phyloP scores from a whole-genome alignment of 495 filamentous ascomycete species.

The Xylaria nigripes region DNA sequence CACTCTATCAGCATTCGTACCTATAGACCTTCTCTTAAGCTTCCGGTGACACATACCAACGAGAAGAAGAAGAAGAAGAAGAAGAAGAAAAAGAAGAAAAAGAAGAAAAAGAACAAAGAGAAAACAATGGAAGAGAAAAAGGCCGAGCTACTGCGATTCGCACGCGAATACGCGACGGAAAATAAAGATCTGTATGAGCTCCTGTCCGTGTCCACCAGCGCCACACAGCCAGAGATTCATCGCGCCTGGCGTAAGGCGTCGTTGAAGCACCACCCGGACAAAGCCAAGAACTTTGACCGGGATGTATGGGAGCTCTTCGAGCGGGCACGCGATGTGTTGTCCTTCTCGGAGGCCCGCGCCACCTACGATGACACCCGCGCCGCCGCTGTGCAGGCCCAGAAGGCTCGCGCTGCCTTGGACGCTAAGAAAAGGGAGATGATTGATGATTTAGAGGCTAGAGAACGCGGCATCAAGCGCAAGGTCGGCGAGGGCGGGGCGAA shows the following conservation, averaged over 20 bases:
- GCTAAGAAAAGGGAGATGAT: conserved; percentile 24
- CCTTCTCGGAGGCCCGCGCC: conserved; percentile 29
- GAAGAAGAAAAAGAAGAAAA: background rate
- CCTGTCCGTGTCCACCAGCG: conserved; percentile 32
- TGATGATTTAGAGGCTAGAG: conserved; percentile 29
- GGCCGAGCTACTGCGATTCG: conserved; percentile 33
- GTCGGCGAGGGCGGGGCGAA: conserved; percentile 15
- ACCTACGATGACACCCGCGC: conserved; percentile 36
- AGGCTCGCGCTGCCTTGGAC: conserved; percentile 23
- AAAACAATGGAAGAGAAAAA: conserved; percentile 15
- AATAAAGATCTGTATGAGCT: conserved; percentile 40
- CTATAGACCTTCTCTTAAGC: background rate
- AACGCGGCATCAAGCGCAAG: conserved; percentile 23
- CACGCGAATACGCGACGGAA: conserved; percentile 33
- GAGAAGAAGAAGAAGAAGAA: background rate
- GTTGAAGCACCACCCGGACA: conserved; percentile 46
- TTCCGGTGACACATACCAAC: background rate
- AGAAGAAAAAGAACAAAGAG: background rate
- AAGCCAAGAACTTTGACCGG: conserved; percentile 40
- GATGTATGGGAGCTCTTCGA: conserved; percentile 40
- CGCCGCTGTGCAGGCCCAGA: conserved; percentile 30
- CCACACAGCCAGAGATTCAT: conserved; percentile 36
- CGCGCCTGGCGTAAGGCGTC: conserved; percentile 38
- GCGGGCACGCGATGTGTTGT: conserved; percentile 38
- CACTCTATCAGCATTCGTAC: background rate